phyloP scores from a whole-genome alignment of 768 basidiomycete species.

The Tephrocybe rancida region DNA sequence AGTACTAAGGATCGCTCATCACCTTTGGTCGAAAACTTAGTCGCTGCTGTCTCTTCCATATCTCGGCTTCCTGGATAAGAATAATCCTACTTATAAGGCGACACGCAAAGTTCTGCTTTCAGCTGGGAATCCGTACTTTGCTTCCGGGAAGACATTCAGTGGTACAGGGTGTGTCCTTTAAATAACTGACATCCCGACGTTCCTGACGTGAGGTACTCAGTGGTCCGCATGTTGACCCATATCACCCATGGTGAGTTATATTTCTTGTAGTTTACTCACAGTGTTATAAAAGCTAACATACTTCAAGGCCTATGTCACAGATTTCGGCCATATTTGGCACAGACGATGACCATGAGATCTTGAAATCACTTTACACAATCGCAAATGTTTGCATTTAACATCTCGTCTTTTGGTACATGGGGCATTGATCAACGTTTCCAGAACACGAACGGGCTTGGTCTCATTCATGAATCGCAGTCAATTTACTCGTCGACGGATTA shows the following conservation, averaged over 20 bases:
- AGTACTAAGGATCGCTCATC: background rate
- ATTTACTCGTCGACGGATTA: slow-evolving; percentile 61
- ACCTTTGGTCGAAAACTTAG: slow-evolving; percentile 32
- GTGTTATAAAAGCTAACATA: background rate
- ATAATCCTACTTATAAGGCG: slow-evolving; percentile 59
- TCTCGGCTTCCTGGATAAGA: slow-evolving; percentile 70
- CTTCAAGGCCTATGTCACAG: slow-evolving; percentile 75
- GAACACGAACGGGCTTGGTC: slow-evolving; percentile 76
- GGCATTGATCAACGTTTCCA: slow-evolving; percentile 25
- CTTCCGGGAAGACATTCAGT: slow-evolving; percentile 61
- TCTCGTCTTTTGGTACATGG: background rate
- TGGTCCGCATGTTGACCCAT: slow-evolving; percentile 73
- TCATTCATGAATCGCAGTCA: slow-evolving; percentile 75
- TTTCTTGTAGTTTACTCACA: background rate
- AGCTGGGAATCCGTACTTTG: slow-evolving; percentile 68
- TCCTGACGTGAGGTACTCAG: slow-evolving; percentile 33
- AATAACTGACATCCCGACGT: background rate
- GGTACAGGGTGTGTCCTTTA: slow-evolving; percentile 63
- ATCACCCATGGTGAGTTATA: slow-evolving; percentile 63
- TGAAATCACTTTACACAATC: slow-evolving; percentile 61
- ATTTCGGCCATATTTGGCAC: slow-evolving; percentile 76
- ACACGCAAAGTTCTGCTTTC: slow-evolving; percentile 68
- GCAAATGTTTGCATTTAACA: slow-evolving; percentile 57
- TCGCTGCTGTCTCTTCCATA: slow-evolving; percentile 81
- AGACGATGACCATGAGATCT: slow-evolving; percentile 70